Evolutionary conservation across 78 protist species (phyloP), one percentile per base, ranked within the genome.

Genomic region (Guillardia theta): DNA sequence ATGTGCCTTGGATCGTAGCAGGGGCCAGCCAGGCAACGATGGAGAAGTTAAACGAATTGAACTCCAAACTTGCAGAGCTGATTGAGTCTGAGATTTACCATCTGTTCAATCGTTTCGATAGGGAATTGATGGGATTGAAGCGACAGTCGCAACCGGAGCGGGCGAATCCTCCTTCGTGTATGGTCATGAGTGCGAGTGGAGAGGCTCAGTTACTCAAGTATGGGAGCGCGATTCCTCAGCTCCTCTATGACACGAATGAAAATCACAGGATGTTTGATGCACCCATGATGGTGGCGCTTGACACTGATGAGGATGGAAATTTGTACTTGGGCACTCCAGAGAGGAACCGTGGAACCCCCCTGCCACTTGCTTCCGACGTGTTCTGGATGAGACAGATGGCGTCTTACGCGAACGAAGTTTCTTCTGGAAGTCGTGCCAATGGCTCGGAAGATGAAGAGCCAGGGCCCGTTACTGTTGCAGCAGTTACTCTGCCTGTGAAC

Each of bases 351-450:
- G 12, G 41, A 18, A 48, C 4, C 37, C 53, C 45, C 43, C 90
- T 78, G 10, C 90, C 90, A 1, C 50, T 78, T n/a, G 10, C 90
- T 10, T 78, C 90, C 18, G 90, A 78, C 90, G 48, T 78, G 90
- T 18, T 78, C 53, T 78, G 90, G 90, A 37, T 78, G 48, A 45
- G 90, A 18, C 90, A 78, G 90, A 78, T 78, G 90, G 90, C 90
- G 2, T 46, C 90, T 2, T 78, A 78, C 90, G 39, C 90, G 1
- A 27, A 18, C 37, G 90, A 78, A 4, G 30, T 37, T 6, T 15
- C 45, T 1, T 22, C 21, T 4, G 83, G 22, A 43, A 3, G 8
- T 0, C 15, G 36, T 4, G 21, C n/a, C 46, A 24, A 70, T 24
- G 2, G 70, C 27, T 1, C 39, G 39, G 83, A 70, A 43, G 24